Base-by-base conservation (phyloP, 2,329 filamentous ascomycete genomes). In the Pezizomycotina sp. region DNA sequence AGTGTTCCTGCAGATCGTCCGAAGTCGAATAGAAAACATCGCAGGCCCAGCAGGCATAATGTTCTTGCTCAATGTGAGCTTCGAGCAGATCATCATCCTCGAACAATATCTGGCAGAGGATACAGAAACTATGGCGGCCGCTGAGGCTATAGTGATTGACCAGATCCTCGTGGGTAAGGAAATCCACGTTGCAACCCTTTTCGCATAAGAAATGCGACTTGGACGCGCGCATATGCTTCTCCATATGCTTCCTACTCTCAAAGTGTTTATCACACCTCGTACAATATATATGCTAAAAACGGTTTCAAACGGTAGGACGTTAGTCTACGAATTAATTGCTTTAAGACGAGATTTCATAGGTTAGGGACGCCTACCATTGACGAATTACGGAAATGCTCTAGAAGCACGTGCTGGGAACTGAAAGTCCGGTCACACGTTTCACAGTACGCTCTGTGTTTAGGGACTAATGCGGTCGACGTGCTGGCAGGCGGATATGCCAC, bases 241-340 rank as follows among this genome's bases (percentile, higher is more conserved):
- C 41, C 23, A 43, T 32, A 29, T 35, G 32, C 23, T 43, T 43
- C 15, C 8, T n/a, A 30, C 39, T 33, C 13, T 31, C 36, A 19
- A 43, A 43, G 18, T 43, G 41, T 36, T 36, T 35, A 22, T 33
- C 31, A n/a, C 41, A 43, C 8, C 38, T 21, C 22, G 16, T 39
- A 27, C 41, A 43, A 18, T 43, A 43, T 20, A 39, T 38, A 16
- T 43, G 41, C n/a, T n/a, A n/a, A n/a, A n/a, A n/a, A n/a, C n/a
- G n/a, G n/a, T n/a, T n/a, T n/a, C n/a, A n/a, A n/a, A n/a, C n/a
- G n/a, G n/a, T n/a, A n/a, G n/a, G n/a, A n/a, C n/a, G n/a, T n/a
- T n/a, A n/a, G n/a, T n/a, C n/a, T n/a, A n/a, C n/a, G n/a, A n/a
- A n/a, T n/a, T n/a, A n/a, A n/a, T n/a, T n/a, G n/a, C n/a, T n/a